Conservation (phyloP, 768 basidiomycete genomes). For the Mycena capillaripes region DNA sequence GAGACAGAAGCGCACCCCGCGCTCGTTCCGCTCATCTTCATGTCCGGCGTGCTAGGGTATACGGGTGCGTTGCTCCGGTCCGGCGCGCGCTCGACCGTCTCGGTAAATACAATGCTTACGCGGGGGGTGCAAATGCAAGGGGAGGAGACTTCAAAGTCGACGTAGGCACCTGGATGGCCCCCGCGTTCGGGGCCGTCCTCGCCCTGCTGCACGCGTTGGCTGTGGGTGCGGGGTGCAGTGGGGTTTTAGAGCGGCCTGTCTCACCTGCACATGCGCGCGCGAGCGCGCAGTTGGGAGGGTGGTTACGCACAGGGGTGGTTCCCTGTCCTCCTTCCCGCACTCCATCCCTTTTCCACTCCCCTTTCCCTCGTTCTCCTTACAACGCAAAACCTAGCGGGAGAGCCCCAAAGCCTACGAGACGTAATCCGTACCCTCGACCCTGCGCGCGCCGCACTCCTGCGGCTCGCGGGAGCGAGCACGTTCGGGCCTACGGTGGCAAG, state of each 20-base stretch:
- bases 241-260: neutral
- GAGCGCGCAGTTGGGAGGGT: neutral
- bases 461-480: slow-evolving; percentile 46
- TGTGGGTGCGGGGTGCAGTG: neutral
- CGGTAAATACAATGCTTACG: no score
- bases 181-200: slow-evolving; percentile 33
- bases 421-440: slow-evolving; percentile 41
- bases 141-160: no score
- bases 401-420: neutral
- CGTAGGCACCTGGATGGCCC: slow-evolving; percentile 34
- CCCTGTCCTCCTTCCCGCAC: no score
- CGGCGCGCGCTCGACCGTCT: neutral
- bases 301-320: neutral
- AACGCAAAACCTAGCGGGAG: no score
- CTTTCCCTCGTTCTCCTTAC: no score
- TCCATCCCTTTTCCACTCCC: neutral
- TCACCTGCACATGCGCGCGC: neutral
- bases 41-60: slow-evolving; percentile 28
- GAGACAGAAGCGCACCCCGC: neutral
- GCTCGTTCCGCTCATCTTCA: slow-evolving; percentile 9
- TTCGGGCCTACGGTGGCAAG: slow-evolving; percentile 54
- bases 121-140: no score
- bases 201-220: slow-evolving; percentile 24
- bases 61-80: slow-evolving; percentile 20
- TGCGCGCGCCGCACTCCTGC: slow-evolving; percentile 45